These are phyloP conservation scores for Xerocomus brunneocitrinus DNA, from an alignment of 768 basidiomycete genomes.

Conservation along the genomic window DNA sequence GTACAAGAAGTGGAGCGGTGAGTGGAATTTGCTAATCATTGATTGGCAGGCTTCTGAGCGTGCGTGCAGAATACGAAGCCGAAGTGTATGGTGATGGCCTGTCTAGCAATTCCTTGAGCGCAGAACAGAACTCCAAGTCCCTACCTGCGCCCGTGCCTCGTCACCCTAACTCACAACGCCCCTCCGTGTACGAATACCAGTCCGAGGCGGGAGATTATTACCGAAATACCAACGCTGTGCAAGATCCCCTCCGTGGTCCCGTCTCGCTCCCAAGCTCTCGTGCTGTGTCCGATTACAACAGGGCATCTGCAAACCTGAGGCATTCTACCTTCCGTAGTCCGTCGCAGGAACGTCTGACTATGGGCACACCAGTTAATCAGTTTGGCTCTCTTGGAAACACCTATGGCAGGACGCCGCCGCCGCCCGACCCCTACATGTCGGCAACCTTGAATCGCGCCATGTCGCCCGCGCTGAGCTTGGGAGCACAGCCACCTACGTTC, in stretches of 20 bases:
- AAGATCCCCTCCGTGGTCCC: slow-evolving; percentile 29
- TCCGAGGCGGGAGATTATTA: slow-evolving; percentile 55
- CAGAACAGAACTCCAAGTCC: slow-evolving; percentile 21
- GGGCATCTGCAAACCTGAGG: slow-evolving; percentile 23
- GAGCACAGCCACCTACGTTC: slow-evolving; percentile 28
- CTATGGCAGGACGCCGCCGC: slow-evolving; percentile 21
- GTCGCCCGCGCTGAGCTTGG: slow-evolving; percentile 30
- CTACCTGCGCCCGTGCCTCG: slow-evolving; percentile 36
- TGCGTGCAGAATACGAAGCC: slow-evolving; percentile 53
- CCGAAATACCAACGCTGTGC: slow-evolving; percentile 47
- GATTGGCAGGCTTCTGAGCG: slow-evolving; percentile 10
- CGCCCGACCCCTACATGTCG: slow-evolving; percentile 44
- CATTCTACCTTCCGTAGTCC: slow-evolving; percentile 22
- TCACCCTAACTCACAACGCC: slow-evolving; percentile 37
- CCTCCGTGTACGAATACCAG: slow-evolving; percentile 38
- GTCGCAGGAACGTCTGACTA: slow-evolving; percentile 37
- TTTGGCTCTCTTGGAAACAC: slow-evolving; percentile 23
- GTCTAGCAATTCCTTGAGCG: slow-evolving; percentile 45
- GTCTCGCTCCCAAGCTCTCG: slow-evolving; percentile 32
- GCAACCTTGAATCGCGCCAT: slow-evolving; percentile 36
- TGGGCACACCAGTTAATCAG: slow-evolving; percentile 34
- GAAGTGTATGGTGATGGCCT: slow-evolving; percentile 50
- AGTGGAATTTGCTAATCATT: slow-evolving; percentile 18
- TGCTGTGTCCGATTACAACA: slow-evolving; percentile 28
- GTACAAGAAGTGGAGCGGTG: slow-evolving; percentile 67